Percentiles rank a stretch among this genome's conserved stretches.
Conservation (phyloP, 2,329 filamentous ascomycete species). For the Arachnopeziza araneosa region DNA sequence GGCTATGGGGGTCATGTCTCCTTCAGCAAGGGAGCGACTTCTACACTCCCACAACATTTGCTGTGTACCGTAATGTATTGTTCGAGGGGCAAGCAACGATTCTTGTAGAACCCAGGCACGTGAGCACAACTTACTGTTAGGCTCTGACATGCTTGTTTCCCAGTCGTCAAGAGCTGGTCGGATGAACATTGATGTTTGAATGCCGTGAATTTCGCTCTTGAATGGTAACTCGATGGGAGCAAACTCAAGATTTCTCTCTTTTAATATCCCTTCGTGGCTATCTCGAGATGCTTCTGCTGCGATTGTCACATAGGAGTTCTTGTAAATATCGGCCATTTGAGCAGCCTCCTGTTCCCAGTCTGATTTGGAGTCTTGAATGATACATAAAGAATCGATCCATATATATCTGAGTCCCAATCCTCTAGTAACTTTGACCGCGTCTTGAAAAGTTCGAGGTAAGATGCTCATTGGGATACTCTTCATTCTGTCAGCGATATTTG, state of each 20-base stretch:
- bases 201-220: slow-evolving; percentile 4
- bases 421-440: slow-evolving; percentile 10
- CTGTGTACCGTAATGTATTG: slow-evolving; percentile 4
- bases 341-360: slow-evolving; percentile 11
- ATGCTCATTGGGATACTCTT: slow-evolving; percentile 2
- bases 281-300: slow-evolving; percentile 7
- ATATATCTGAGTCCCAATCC: slow-evolving; percentile 7
- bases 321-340: slow-evolving; percentile 17
- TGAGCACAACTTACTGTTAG: slow-evolving; percentile 3
- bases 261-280: slow-evolving; percentile 8
- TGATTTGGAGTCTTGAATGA: slow-evolving; percentile 11
- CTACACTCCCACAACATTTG: slow-evolving; percentile 13
- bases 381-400: slow-evolving; percentile 17
- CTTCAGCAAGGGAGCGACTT: slow-evolving; percentile 7
- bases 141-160: slow-evolving; percentile 2
- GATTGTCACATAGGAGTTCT: slow-evolving; percentile 13
- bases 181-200: slow-evolving; percentile 2
- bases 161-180: slow-evolving; percentile 6
- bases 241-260: slow-evolving; percentile 3
- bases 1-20: slow-evolving; percentile 5
- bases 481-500: background rate
- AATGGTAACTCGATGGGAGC: slow-evolving; percentile 6
- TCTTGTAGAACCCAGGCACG: slow-evolving; percentile 11
- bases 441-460: slow-evolving; percentile 11
- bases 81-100: slow-evolving; percentile 9